Conservation (phyloP, 2,329 filamentous ascomycete genomes). For the Monosporascus sp. region DNA sequence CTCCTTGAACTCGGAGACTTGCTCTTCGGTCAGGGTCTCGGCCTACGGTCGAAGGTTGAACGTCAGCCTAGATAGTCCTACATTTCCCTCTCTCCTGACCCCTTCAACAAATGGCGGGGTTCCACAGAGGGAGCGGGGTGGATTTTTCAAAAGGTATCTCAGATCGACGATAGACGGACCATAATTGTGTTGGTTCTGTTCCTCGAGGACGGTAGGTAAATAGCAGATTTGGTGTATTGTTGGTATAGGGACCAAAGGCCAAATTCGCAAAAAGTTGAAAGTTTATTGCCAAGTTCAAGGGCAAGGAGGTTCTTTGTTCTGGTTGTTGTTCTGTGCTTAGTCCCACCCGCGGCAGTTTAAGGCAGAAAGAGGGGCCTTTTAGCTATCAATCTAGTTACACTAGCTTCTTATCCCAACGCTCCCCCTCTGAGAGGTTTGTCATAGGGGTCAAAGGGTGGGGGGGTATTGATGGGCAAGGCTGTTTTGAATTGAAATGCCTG, state of each 20-base stretch:
- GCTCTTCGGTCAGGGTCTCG: slow-evolving; percentile 98
- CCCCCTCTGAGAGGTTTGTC: neutral
- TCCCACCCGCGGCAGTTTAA: neutral
- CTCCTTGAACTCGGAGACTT: slow-evolving; percentile 99
- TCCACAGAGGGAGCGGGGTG: slow-evolving; percentile 10
- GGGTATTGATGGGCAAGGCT: neutral
- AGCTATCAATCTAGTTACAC: neutral
- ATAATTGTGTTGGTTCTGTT: neutral
- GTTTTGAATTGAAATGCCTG: neutral
- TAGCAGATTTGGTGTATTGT: neutral
- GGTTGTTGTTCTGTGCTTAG: neutral
- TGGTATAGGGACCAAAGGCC: neutral
- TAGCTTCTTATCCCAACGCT: neutral
- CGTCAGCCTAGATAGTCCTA: slow-evolving; percentile 14
- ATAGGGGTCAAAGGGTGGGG: too few species aligned
- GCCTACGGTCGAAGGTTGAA: slow-evolving; percentile 51
- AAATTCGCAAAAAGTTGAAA: neutral
- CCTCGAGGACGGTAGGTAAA: neutral
- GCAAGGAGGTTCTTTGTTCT: neutral
- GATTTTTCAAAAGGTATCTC: neutral
- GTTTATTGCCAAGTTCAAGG: neutral
- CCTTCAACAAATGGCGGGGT: slow-evolving; percentile 16
- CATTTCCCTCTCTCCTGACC: slow-evolving; percentile 9
- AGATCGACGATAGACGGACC: neutral
- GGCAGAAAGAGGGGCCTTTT: neutral